Evolutionary conservation across 768 basidiomycete species (phyloP), one percentile per base, ranked within the genome.

Genomic region (Lactarius evosmus): DNA sequence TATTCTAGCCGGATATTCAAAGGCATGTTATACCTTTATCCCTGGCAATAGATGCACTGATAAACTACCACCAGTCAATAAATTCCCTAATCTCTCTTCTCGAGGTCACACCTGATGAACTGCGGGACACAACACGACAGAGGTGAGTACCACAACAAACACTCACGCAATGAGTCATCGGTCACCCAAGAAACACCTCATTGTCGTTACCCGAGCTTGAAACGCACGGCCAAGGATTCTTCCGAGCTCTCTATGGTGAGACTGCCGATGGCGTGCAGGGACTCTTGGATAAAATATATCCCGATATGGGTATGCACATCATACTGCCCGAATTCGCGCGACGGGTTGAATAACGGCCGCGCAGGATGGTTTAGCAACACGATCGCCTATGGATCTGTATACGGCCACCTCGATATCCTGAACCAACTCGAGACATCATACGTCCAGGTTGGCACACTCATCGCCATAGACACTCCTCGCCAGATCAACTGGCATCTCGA

Each of bases 401-500:
- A 88, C 62, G 78, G 80, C 1, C 79, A 78, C 56, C 76, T 77
- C 27, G 77, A 78, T 0, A 74, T 81, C 25, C 71, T 85, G 8
- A 78, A 82, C 1, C 73, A 77, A 2, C 69, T 81, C 44, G 86
- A 89, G 69, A 83, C 84, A 1, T 83, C 85, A 2, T 88, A 81
- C 69, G 76, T 80, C 16, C 73, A 87, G 67, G 81, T 87, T n/a
- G 79, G 85, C 14, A 80, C 85, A 0, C 78, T 87, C 52, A 82
- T 89, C 69, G 80, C 83, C 4, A 78, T 76, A 61, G 86, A 88
- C 70, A 81, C 84, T 36, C 85, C 86, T 0, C 80, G 77, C 41
- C 87, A 89, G 69, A 82, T 85, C 33, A 74, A 66, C n/a, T 89
- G 87, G 87, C 87, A 88, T 69, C 75, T 88, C 27, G 75, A 77